Conservation (phyloP, 2,329 filamentous ascomycete genomes). For the Fusarium tuaranense region DNA sequence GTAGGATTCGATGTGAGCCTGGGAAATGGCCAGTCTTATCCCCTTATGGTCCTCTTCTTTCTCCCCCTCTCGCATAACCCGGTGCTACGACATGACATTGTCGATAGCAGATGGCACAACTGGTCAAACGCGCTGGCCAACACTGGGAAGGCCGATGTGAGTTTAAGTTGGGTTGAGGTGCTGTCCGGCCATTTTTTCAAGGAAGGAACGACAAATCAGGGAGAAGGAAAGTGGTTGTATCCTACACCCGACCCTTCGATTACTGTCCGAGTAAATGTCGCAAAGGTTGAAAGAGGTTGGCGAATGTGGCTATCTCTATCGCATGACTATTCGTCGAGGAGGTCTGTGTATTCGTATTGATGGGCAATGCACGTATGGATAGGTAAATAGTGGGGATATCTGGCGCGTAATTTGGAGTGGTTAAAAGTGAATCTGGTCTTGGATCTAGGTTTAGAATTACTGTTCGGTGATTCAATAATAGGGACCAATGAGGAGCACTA, state of each 20-base stretch:
- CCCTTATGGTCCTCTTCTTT: not conserved
- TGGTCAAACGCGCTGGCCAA: not conserved
- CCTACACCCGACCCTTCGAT: not conserved
- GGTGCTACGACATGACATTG: not conserved
- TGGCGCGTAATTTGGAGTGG: not conserved
- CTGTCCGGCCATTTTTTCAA: not conserved
- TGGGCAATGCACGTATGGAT: too few relatives aligned
- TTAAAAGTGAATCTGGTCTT: not conserved
- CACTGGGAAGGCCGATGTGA: not conserved
- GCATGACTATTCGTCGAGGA: not conserved
- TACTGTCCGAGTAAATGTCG: not conserved
- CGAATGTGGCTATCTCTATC: not conserved
- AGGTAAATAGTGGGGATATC: not conserved
- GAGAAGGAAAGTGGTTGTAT: not conserved
- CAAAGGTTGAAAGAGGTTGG: not conserved
- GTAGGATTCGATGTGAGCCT: not conserved
- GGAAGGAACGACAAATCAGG: not conserved
- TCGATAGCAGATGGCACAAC: not conserved
- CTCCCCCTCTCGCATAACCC: rapidly evolving
- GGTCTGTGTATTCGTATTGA: too few relatives aligned
- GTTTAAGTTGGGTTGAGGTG: not conserved
- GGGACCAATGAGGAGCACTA: not conserved
- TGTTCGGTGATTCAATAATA: not conserved
- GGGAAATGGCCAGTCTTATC: not conserved
- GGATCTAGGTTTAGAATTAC: too few relatives aligned